These are phyloP conservation scores for Penicillium palitans DNA, from an alignment of 2,329 filamentous ascomycete species.

Conservation along the genomic window DNA sequence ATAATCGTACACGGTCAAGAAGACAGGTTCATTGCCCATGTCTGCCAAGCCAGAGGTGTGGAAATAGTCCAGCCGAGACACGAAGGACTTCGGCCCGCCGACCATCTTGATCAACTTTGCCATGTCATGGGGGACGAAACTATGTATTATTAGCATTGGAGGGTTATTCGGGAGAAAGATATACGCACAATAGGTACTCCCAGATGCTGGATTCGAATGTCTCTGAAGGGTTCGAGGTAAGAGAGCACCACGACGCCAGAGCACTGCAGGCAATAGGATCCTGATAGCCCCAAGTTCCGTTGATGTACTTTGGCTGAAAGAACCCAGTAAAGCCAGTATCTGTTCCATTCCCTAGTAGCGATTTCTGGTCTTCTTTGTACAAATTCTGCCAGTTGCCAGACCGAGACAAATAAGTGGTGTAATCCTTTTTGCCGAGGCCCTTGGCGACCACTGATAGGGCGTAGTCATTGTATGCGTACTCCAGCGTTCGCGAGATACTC, in stretches of 20 bases:
- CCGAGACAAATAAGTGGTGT: conserved; percentile 54
- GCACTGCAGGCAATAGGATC: conserved; percentile 48
- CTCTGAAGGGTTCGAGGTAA: conserved; percentile 32
- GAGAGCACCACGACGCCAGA: conserved; percentile 28
- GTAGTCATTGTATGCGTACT: conserved; percentile 76
- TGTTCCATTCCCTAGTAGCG: conserved; percentile 51
- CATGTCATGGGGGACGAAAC: conserved; percentile 55
- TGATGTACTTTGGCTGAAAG: conserved; percentile 66
- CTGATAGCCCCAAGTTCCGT: conserved; percentile 68
- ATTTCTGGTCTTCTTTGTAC: conserved; percentile 60
- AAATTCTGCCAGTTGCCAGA: conserved; percentile 66
- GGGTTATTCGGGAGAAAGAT: conserved; percentile 48
- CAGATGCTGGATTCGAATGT: conserved; percentile 37
- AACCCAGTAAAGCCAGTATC: conserved; percentile 68
- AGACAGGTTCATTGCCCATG: conserved; percentile 64
- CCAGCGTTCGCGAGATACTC: conserved; percentile 67
- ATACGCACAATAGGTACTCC: conserved; percentile 52
- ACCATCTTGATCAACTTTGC: conserved; percentile 56
- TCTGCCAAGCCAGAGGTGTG: conserved; percentile 64
- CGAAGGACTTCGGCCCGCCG: conserved; percentile 60
- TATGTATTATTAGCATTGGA: conserved; percentile 44
- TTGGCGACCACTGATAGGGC: conserved; percentile 61
- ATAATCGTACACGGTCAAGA: conserved; percentile 65
- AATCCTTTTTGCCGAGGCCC: conserved; percentile 50
- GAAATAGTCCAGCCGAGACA: conserved; percentile 62